Evolutionary conservation across 495 filamentous ascomycete species (phyloP).

Genomic region (Geopyxis carbonaria): DNA sequence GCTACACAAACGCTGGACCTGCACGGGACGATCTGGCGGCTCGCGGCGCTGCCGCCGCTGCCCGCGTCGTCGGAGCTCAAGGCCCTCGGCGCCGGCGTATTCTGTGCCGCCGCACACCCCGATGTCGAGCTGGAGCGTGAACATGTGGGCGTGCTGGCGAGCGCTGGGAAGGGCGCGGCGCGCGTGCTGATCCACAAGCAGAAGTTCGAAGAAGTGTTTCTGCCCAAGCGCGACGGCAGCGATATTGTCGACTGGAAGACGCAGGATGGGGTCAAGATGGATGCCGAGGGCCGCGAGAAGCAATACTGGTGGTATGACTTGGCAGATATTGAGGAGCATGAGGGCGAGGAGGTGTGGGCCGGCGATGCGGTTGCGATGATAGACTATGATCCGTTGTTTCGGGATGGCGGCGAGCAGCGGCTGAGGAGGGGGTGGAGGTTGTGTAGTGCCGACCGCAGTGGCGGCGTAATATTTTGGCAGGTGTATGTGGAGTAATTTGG

Average conservation of each 20-base stretch:
- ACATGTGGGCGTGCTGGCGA: background rate
- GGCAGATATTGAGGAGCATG: slow-evolving; percentile 9
- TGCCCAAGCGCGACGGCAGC: slow-evolving; percentile 4
- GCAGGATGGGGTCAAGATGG: slow-evolving; percentile 6
- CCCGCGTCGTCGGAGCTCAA: background rate
- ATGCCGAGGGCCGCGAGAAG: slow-evolving; percentile 7
- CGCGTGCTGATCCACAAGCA: slow-evolving; percentile 6
- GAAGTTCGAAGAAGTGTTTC: slow-evolving; percentile 8
- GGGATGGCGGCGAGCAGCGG: slow-evolving; percentile 6
- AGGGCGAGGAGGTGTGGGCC: slow-evolving; percentile 1
- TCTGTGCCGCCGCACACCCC: background rate
- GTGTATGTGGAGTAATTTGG: slow-evolving; percentile 23
- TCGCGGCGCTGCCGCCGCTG: slow-evolving; percentile 4
- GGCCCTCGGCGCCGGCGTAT: background rate
- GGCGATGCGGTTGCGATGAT: slow-evolving; percentile 3
- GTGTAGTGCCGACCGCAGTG: slow-evolving; percentile 1
- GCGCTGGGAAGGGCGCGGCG: background rate
- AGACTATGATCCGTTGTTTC: slow-evolving; percentile 10
- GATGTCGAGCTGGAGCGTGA: slow-evolving; percentile 6
- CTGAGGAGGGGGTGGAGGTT: slow-evolving; percentile 6
- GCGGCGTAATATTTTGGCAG: slow-evolving; percentile 7
- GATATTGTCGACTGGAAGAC: slow-evolving; percentile 9
- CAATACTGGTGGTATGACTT: slow-evolving; percentile 9
- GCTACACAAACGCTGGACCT: slow-evolving; percentile 2
- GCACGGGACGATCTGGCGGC: background rate